A percentile compares a stretch with the other conserved stretches of the same genome.
Conservation (phyloP, 1,284 basidiomycete genomes). For the Somion occarium region DNA sequence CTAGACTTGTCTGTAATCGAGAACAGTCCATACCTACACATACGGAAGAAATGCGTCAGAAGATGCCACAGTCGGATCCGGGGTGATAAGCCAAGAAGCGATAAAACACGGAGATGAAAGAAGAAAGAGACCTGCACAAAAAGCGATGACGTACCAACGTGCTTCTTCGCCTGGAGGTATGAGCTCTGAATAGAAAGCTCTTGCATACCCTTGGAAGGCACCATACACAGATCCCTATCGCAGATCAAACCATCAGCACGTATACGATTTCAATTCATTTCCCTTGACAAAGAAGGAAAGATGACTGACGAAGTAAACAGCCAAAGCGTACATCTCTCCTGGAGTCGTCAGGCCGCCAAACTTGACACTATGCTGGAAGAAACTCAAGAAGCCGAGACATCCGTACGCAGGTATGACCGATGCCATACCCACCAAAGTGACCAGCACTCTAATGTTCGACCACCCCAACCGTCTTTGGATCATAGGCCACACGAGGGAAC, state of each 20-base stretch:
- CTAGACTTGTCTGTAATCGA: slow-evolving; percentile 90
- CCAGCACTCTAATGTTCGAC: slow-evolving; percentile 65
- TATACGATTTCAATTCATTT: not conserved
- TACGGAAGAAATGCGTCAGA: not conserved
- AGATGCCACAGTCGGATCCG: not conserved
- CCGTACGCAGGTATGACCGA: slow-evolving; percentile 78
- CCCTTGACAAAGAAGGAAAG: not conserved
- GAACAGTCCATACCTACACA: slow-evolving; percentile 64
- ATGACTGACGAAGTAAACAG: slow-evolving; percentile 69
- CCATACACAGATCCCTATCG: slow-evolving; percentile 62
- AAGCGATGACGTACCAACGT: slow-evolving; percentile 57
- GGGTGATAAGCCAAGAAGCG: not conserved
- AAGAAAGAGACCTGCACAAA: too few relatives aligned
- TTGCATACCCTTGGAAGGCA: slow-evolving; percentile 76
- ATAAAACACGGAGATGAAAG: not conserved
- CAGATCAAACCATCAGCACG: not conserved
- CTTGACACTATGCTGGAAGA: slow-evolving; percentile 36
- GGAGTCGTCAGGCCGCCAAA: slow-evolving; percentile 75
- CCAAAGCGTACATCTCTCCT: slow-evolving; percentile 81
- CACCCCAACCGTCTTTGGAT: slow-evolving; percentile 58
- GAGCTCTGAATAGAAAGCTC: slow-evolving; percentile 75
- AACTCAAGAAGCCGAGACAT: slow-evolving; percentile 69
- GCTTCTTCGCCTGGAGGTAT: slow-evolving; percentile 78
- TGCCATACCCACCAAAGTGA: slow-evolving; percentile 62
- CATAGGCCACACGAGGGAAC: slow-evolving; percentile 67